Evolutionary conservation across 2,329 filamentous ascomycete species (phyloP).

Genomic region (Purpureocillium lavendulum): DNA sequence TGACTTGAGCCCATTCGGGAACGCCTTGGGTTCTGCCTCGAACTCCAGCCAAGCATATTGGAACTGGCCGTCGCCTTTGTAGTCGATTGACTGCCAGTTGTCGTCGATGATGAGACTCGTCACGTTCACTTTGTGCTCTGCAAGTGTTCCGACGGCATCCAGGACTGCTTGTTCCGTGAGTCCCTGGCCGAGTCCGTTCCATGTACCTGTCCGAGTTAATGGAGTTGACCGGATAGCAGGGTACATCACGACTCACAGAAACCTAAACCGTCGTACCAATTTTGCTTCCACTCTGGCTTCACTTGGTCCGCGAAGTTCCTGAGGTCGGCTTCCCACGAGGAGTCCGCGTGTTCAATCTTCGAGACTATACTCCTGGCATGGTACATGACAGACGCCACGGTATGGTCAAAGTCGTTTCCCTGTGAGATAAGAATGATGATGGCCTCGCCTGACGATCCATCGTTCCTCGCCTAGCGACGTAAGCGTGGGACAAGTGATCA

Average conservation of each 20-base stretch:
- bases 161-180: slow-evolving; percentile 76
- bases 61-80: slow-evolving; percentile 40
- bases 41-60: slow-evolving; percentile 69
- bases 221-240: neutral
- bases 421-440: slow-evolving; percentile 62
- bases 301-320: slow-evolving; percentile 38
- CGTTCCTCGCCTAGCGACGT: slow-evolving; percentile 51
- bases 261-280: slow-evolving; percentile 87
- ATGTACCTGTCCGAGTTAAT: slow-evolving; percentile 54
- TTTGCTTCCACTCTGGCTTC: slow-evolving; percentile 62
- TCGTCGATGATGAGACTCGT: slow-evolving; percentile 92
- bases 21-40: slow-evolving; percentile 71
- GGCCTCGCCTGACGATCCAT: slow-evolving; percentile 45
- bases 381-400: slow-evolving; percentile 76
- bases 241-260: slow-evolving; percentile 55
- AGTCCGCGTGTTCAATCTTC: slow-evolving; percentile 30
- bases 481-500: slow-evolving; percentile 3
- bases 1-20: slow-evolving; percentile 70
- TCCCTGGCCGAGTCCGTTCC: slow-evolving; percentile 83
- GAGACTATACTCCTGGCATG: slow-evolving; percentile 57
- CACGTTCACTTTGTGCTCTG: slow-evolving; percentile 65
- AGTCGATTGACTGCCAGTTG: slow-evolving; percentile 79
- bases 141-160: slow-evolving; percentile 62
- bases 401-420: slow-evolving; percentile 64
- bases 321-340: slow-evolving; percentile 37